phyloP scores from a whole-genome alignment of 2,329 filamentous ascomycete genomes.

The Colletotrichum sp. region DNA sequence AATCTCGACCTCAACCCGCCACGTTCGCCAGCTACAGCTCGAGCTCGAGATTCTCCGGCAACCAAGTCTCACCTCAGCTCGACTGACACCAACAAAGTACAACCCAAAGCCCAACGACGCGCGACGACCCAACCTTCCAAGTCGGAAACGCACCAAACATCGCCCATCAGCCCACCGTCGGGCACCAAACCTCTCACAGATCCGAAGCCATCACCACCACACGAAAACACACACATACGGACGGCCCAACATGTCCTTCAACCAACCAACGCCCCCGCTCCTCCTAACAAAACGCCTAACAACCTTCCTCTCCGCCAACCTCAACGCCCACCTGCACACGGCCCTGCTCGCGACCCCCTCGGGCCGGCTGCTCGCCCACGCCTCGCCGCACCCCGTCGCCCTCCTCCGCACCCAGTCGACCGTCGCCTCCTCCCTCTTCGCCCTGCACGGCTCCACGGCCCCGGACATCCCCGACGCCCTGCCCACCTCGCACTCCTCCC shows the following conservation, averaged over 20 bases:
- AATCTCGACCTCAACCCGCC: background rate
- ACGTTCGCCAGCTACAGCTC: background rate
- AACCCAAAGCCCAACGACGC: background rate
- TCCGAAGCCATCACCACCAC: background rate
- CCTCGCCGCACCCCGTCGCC: slow-evolving; percentile 55
- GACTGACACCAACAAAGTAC: background rate
- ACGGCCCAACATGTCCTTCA: slow-evolving; percentile 36
- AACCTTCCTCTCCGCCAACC: slow-evolving; percentile 63
- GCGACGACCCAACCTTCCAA: accelerated
- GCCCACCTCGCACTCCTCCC: slow-evolving; percentile 35
- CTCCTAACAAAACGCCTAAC: slow-evolving; percentile 71
- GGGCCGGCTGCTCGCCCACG: slow-evolving; percentile 69
- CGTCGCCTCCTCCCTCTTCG: slow-evolving; percentile 66
- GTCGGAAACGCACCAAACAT: background rate
- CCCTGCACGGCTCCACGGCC: slow-evolving; percentile 56
- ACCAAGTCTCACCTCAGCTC: background rate
- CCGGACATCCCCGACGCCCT: slow-evolving; percentile 47
- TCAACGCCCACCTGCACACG: slow-evolving; percentile 62
- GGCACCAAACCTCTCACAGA: background rate
- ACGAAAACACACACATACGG: background rate
- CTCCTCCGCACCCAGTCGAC: slow-evolving; percentile 67
- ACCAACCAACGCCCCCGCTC: slow-evolving; percentile 55
- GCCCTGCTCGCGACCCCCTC: slow-evolving; percentile 64
- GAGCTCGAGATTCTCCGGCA: background rate
- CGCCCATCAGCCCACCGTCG: background rate